Base-by-base conservation (phyloP, 768 basidiomycete genomes). In the Hygrocybe coccinea region DNA sequence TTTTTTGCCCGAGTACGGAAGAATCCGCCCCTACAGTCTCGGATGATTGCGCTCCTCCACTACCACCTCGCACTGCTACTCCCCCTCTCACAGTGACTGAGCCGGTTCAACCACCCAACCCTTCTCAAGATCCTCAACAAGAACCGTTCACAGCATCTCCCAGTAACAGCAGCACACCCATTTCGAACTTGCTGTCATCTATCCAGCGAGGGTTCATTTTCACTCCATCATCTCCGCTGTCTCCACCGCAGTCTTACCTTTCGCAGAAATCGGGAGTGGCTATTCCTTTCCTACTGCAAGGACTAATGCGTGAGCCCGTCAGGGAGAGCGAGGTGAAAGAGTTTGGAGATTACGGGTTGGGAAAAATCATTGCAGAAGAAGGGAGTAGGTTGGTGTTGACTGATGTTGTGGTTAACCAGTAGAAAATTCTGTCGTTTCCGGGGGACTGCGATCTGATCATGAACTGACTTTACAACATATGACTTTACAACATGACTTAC, bases 171-270 rank as follows among this genome's bases (percentile, higher is more conserved):
- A 46, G 52, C 36, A 87, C 86, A 29, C 86, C 86, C 2, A 88
- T 88, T 47, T 86, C 86, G 6, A 73, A 80, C 8, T 76, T 88
- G 29, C 69, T 84, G 44, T 72, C 76, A 14, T 79, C 84, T 2
- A 88, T 88, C 54, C 79, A 87, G 59, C 79, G 76, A 14, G 86
- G 85, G 33, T 88, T 88, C 66, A 66, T 84, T n/a, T 77, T 81
- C 60, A 82, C 84, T 3, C 85, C 84, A 14, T 74, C 73, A n/a
- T 76, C 80, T 1, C 83, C 84, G 2, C 72, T 86, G 36, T 83
- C 85, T 2, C 83, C 83, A 15, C 78, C 80, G 22, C 72, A 79
- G 54, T 71, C 75, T 29, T 80, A 83, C 57, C 53, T 67, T 15
- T 34, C 57, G 34, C 41, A 38, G n/a, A 51, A 37, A 21, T 45